phyloP scores from a whole-genome alignment of 2,329 filamentous ascomycete species.

The Rhynchosporium graminicola region DNA sequence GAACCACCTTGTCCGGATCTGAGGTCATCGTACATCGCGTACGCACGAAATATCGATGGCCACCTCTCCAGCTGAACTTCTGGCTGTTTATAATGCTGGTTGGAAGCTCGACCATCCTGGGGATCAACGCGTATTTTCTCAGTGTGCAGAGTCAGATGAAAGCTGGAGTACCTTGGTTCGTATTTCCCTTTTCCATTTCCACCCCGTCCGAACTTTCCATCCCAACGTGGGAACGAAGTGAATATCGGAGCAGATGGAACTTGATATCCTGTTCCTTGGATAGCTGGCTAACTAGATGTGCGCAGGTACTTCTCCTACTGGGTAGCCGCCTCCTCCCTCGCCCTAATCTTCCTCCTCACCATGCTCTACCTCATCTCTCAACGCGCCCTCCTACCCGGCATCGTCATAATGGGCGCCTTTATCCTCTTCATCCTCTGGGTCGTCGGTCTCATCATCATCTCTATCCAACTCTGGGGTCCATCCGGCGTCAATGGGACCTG shows the following conservation, averaged over 20 bases:
- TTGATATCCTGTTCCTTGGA: background rate
- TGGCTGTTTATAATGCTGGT: conserved; percentile 69
- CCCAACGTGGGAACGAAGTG: too few species aligned
- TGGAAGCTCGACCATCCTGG: conserved; percentile 58
- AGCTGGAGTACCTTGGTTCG: conserved; percentile 61
- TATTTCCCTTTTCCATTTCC: conserved; percentile 20
- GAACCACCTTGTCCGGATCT: conserved; percentile 29
- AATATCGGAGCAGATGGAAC: background rate
- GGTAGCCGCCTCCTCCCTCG: conserved; percentile 59
- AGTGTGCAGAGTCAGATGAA: conserved; percentile 57
- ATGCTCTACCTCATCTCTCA: conserved; percentile 64
- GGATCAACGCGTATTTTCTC: conserved; percentile 62
- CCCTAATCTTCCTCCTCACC: conserved; percentile 65
- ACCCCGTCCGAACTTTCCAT: too few species aligned
- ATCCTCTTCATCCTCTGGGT: conserved; percentile 69
- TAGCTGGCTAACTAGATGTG: background rate
- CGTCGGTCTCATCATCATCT: conserved; percentile 62
- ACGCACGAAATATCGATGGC: conserved; percentile 61
- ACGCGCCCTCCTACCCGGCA: conserved; percentile 62
- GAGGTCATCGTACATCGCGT: conserved; percentile 36
- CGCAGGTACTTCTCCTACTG: conserved; percentile 69
- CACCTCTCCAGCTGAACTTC: conserved; percentile 64
- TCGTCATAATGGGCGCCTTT: conserved; percentile 65
- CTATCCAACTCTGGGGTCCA: conserved; percentile 65
- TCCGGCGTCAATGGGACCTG: conserved; percentile 60